A percentile compares a stretch with the other conserved stretches of the same genome.
Evolutionary conservation across 306 rosid genomes (phyloP).

Genomic region (Quercus gilva): DNA sequence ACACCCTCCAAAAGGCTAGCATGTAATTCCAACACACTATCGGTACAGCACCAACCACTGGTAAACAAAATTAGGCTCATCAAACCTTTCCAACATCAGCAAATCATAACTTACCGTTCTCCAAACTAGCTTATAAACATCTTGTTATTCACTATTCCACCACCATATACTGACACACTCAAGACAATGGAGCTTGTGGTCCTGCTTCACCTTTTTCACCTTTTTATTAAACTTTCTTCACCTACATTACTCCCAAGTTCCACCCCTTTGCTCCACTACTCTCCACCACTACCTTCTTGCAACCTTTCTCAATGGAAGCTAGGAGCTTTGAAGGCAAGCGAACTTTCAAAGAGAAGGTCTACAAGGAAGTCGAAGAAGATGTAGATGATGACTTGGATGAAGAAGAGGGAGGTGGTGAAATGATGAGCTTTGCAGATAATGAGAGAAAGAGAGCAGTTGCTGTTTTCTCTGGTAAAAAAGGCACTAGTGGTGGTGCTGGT

Average conservation of each 20-base stretch:
- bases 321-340: conserved; percentile 47
- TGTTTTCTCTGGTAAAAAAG: conserved; percentile 32
- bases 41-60: conserved; percentile 27
- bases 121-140: conserved; percentile 16
- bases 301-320: conserved; percentile 46
- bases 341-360: conserved; percentile 36
- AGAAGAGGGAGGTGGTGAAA: conserved; percentile 33
- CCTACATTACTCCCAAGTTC: conserved; percentile 33
- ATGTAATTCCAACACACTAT: conserved; percentile 20
- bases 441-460: conserved; percentile 39
- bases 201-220: conserved; percentile 36
- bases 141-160: conserved; percentile 21
- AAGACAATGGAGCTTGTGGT: conserved; percentile 53
- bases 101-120: conserved; percentile 14
- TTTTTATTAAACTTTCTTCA: conserved; percentile 31
- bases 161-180: conserved; percentile 14
- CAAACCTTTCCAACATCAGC: conserved; percentile 18
- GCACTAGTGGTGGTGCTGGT: conserved; percentile 32
- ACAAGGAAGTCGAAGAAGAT: conserved; percentile 44
- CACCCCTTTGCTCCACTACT: conserved; percentile 9
- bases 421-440: conserved; percentile 26
- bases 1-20: conserved; percentile 6
- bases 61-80: conserved; percentile 16
- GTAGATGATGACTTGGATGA: conserved; percentile 58
- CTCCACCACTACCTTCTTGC: neutral